Evolutionary conservation across 768 basidiomycete genomes (phyloP), one percentile per base, ranked within the genome.

Genomic region (Russula earlei): DNA sequence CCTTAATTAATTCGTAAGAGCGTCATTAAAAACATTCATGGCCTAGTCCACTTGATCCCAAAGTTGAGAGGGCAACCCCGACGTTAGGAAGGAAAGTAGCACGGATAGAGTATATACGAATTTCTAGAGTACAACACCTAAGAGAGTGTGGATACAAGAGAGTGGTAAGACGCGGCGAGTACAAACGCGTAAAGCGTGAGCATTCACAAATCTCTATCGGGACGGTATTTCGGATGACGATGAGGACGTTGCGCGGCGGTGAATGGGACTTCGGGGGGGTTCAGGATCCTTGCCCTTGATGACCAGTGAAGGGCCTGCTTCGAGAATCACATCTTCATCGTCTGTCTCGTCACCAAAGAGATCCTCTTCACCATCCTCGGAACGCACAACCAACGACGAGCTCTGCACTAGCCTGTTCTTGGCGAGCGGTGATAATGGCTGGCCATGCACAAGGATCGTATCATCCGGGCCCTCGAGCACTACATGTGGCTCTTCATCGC

Each of bases 291-390:
- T 51, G 40, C 60, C 61, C 64, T 78, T 77, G 27, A 75, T 66
- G n/a, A 75, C 66, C 38, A 79, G 67, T n/a, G 79, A 76, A 4
- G 87, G 85, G 1, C 87, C 87, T 19, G 84, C 78, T 70, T 87
- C 87, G 63, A 89, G 70, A 63, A 89, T 85, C 22, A 89, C 69
- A 62, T 89, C 86, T 34, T 80, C 80, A 14, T 71, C 70, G 17
- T 73, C 71, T 15, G 68, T 69, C 34, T 76, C 75, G 17, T 60
- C 67, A 17, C 27, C 27, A 15, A 34, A 41, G 19, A 49, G 19
- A 45, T 42, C 60, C 42, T 54, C 63, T 17, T 60, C 52, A 14
- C 60, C 63, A 8, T 67, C 67, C 56, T 70, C 72, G 24, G 67
- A 65, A 51, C 75, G 62, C 36, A 66, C 47, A 31, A 65, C 51